phyloP scores from a whole-genome alignment of 2,329 filamentous ascomycete species.

The Botrytis cinerea region DNA sequence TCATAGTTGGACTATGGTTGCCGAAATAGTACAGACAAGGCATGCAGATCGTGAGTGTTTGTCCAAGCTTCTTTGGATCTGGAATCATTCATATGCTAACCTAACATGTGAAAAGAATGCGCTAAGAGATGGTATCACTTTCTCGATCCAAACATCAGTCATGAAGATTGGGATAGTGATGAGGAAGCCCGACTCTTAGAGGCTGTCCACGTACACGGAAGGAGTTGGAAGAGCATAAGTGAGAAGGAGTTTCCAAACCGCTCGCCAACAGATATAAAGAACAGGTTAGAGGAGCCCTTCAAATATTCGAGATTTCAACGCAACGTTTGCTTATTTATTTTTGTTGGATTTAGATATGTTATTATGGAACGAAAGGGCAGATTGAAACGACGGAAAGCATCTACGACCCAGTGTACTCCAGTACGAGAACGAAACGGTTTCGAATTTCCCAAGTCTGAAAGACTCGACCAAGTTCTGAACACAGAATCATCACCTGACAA shows the following conservation, averaged over 20 bases:
- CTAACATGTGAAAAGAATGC: slow-evolving; percentile 10
- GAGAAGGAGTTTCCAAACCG: slow-evolving; percentile 20
- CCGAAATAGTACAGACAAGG: slow-evolving; percentile 16
- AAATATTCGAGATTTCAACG: not conserved
- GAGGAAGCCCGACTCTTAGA: slow-evolving; percentile 20
- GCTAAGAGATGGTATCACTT: slow-evolving; percentile 22
- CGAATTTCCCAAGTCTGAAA: not conserved
- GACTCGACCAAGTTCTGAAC: slow-evolving; percentile 12
- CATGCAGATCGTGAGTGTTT: slow-evolving; percentile 18
- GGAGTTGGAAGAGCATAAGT: slow-evolving; percentile 23
- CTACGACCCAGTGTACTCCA: slow-evolving; percentile 5
- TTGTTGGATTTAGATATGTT: slow-evolving; percentile 15
- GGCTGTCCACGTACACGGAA: slow-evolving; percentile 17
- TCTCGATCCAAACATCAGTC: slow-evolving; percentile 19
- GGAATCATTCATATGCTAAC: slow-evolving; percentile 4
- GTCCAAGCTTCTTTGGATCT: not conserved
- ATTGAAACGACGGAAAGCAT: slow-evolving; percentile 16
- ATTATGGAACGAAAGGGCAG: slow-evolving; percentile 18
- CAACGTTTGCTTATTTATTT: slow-evolving; percentile 10
- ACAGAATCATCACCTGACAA: slow-evolving; percentile 18
- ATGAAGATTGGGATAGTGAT: slow-evolving; percentile 15
- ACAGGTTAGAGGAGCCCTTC: slow-evolving; percentile 7
- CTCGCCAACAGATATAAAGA: slow-evolving; percentile 20
- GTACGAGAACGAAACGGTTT: slow-evolving; percentile 6
- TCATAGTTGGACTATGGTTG: slow-evolving; percentile 17